A percentile compares a stretch with the other conserved stretches of the same genome.
Evolutionary conservation across 768 basidiomycete genomes (phyloP).

Genomic region (Rhizopogon sp.): DNA sequence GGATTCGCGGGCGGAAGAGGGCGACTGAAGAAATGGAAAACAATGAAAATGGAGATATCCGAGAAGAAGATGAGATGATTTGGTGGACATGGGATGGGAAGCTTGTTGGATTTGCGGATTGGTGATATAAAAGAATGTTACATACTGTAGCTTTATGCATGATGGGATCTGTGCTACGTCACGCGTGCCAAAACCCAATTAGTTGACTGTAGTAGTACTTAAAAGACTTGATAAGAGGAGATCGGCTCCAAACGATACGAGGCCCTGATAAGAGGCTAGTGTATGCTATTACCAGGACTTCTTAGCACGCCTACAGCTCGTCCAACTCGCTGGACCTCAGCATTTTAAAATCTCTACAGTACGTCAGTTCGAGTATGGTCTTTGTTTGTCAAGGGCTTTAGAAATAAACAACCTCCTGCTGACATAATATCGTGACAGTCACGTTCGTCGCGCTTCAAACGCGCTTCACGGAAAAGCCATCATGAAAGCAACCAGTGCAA

Average conservation of each 20-base stretch:
- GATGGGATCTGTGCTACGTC: too few relatives aligned
- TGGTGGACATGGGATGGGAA: slow-evolving; percentile 53
- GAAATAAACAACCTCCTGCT: slow-evolving; percentile 8
- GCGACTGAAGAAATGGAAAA: slow-evolving; percentile 1
- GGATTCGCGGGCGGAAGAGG: slow-evolving; percentile 26
- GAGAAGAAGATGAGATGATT: slow-evolving; percentile 42
- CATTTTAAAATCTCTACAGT: too few relatives aligned
- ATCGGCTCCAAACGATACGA: too few relatives aligned
- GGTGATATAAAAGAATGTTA: slow-evolving; percentile 20
- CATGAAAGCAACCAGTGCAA: slow-evolving; percentile 38
- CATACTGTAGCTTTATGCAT: too few relatives aligned
- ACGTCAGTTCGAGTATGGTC: neutral
- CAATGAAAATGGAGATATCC: slow-evolving; percentile 11
- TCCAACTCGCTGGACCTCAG: too few relatives aligned
- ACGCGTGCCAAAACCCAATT: too few relatives aligned
- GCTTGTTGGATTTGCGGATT: slow-evolving; percentile 42
- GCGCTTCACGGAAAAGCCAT: neutral
- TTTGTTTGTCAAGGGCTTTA: slow-evolving; percentile 4
- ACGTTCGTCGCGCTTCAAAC: neutral
- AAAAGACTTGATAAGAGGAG: too few relatives aligned
- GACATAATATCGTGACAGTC: slow-evolving; percentile 5
- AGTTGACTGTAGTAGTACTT: too few relatives aligned
- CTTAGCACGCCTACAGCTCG: too few relatives aligned
- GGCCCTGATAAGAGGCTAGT: too few relatives aligned
- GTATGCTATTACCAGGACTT: too few relatives aligned